Percentiles rank a stretch among this genome's conserved stretches.
Evolutionary conservation across 2,329 filamentous ascomycete species (phyloP).

Genomic region (Colletotrichum agaves): DNA sequence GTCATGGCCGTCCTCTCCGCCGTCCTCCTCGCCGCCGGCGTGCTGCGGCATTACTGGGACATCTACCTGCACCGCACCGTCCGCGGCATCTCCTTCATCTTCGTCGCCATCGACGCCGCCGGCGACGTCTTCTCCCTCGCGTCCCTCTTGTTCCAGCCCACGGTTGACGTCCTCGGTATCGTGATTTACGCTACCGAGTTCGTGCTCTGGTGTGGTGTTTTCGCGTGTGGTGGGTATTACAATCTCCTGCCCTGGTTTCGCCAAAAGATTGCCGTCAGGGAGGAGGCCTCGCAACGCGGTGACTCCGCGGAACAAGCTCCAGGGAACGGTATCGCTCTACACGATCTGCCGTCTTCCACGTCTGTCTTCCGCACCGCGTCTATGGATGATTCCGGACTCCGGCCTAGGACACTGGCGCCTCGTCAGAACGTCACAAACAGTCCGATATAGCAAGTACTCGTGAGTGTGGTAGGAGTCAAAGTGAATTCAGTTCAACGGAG

Average conservation of each 20-base stretch:
- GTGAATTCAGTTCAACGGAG: conserved; percentile 7
- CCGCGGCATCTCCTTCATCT: conserved; percentile 77
- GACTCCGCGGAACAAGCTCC: background rate
- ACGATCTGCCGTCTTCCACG: conserved; percentile 66
- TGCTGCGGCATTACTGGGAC: conserved; percentile 75
- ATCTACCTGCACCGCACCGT: conserved; percentile 75
- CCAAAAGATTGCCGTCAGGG: conserved; percentile 44
- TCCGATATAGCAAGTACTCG: background rate
- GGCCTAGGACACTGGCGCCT: background rate
- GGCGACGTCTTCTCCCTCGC: conserved; percentile 75
- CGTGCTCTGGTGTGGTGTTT: conserved; percentile 73
- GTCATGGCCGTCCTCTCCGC: conserved; percentile 76
- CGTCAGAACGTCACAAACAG: background rate
- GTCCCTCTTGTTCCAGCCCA: conserved; percentile 70
- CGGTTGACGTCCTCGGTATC: conserved; percentile 69
- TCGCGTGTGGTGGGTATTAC: conserved; percentile 72
- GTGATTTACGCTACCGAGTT: conserved; percentile 76
- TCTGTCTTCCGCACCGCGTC: conserved; percentile 72
- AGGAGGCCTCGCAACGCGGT: background rate
- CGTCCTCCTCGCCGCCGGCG: conserved; percentile 70
- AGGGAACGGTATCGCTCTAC: conserved; percentile 49
- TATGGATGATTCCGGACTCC: conserved; percentile 6
- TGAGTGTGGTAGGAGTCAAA: background rate
- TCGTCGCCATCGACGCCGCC: conserved; percentile 75
- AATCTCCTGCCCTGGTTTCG: conserved; percentile 69